Conservation (phyloP, 495 filamentous ascomycete species). For the Massariosphaeria phaeospora region DNA sequence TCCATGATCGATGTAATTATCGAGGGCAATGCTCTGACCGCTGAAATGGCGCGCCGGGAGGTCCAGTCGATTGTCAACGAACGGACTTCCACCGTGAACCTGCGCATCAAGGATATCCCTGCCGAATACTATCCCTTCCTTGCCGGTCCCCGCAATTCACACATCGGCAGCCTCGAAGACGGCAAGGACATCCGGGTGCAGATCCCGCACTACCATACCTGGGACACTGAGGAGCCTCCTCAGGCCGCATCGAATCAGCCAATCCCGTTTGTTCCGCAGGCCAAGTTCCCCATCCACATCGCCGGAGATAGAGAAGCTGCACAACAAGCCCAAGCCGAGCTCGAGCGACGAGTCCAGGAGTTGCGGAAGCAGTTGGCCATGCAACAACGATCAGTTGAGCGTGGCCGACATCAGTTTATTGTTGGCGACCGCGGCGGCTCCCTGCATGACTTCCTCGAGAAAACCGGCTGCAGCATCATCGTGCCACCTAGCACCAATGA, state of each 20-base stretch:
- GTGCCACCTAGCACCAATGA: slow-evolving; percentile 69
- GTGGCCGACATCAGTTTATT: slow-evolving; percentile 84
- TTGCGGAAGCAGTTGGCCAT: slow-evolving; percentile 65
- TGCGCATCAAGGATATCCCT: slow-evolving; percentile 73
- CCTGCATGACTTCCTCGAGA: slow-evolving; percentile 75
- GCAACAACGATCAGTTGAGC: slow-evolving; percentile 68
- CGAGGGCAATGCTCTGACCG: slow-evolving; percentile 83
- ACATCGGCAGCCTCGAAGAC: slow-evolving; percentile 63
- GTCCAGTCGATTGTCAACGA: slow-evolving; percentile 83
- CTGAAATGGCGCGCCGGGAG: slow-evolving; percentile 70
- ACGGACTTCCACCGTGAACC: slow-evolving; percentile 71
- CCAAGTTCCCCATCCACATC: slow-evolving; percentile 69
- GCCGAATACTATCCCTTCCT: slow-evolving; percentile 96
- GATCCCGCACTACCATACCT: slow-evolving; percentile 74
- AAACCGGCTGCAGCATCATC: slow-evolving; percentile 86
- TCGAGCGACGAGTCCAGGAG: slow-evolving; percentile 70
- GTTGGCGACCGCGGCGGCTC: slow-evolving; percentile 72
- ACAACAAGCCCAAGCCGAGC: slow-evolving; percentile 68
- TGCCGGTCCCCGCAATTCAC: slow-evolving; percentile 68
- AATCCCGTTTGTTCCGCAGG: slow-evolving; percentile 61
- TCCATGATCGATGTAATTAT: slow-evolving; percentile 76
- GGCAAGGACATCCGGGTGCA: slow-evolving; percentile 66
- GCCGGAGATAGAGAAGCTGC: slow-evolving; percentile 82
- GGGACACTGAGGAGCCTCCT: slow-evolving; percentile 64
- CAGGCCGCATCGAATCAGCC: slow-evolving; percentile 58